Percentiles rank a stretch among this genome's conserved stretches.
phyloP scores from a whole-genome alignment of 2,329 filamentous ascomycete genomes.

The Pseudocercospora crystallina region DNA sequence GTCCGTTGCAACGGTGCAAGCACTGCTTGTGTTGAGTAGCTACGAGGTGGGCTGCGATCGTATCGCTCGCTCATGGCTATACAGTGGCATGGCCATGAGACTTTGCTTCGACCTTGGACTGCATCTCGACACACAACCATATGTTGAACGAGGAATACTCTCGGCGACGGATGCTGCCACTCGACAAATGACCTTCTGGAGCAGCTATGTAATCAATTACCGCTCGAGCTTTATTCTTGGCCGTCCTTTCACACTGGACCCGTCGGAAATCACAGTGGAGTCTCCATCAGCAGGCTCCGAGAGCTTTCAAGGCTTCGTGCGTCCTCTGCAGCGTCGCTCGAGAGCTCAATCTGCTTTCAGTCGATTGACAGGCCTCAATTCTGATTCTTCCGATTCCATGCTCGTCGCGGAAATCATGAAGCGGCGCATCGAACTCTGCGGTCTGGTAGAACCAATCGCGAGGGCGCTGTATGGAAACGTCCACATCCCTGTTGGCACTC shows the following conservation, averaged over 20 bases:
- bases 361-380: no score
- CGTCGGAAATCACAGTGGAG: conserved; percentile 41
- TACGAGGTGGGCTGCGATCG: conserved; percentile 47
- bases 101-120: conserved; percentile 48
- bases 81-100: conserved; percentile 50
- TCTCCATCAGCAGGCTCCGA: conserved; percentile 35
- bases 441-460: conserved; percentile 45
- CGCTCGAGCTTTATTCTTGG: conserved; percentile 47
- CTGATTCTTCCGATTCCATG: conserved; percentile 11
- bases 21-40: conserved; percentile 46
- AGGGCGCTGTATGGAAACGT: conserved; percentile 38
- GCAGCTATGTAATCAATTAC: conserved; percentile 42
- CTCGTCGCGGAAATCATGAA: conserved; percentile 5
- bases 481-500: conserved; percentile 36
- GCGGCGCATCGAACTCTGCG: conserved; percentile 41
- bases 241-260: conserved; percentile 43
- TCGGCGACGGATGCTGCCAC: conserved; percentile 42
- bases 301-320: not conserved
- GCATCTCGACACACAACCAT: conserved; percentile 42
- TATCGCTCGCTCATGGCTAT: conserved; percentile 50
- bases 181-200: conserved; percentile 45
- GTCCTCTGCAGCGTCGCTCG: conserved; percentile 12
- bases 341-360: no score
- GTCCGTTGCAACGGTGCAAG: conserved; percentile 50
- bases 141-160: conserved; percentile 42